Evolutionary conservation across 1,284 basidiomycete genomes (phyloP).

Genomic region (Boletellus deceptivus): DNA sequence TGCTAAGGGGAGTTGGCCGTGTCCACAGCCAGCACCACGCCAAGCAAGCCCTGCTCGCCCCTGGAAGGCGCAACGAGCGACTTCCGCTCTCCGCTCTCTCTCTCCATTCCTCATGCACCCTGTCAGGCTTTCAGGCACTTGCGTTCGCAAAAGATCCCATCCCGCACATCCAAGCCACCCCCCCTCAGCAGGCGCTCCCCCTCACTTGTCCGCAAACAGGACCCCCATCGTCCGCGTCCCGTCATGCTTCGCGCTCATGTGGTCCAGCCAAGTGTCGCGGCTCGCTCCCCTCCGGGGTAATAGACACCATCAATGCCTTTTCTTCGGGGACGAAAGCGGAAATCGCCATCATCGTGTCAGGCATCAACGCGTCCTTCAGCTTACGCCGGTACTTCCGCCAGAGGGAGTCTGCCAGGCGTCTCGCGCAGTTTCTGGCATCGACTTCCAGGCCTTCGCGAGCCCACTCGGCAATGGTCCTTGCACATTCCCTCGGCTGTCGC

Average conservation of each 20-base stretch:
- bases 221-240: not conserved
- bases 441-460: slow-evolving; percentile 41
- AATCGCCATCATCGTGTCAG: slow-evolving; percentile 25
- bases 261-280: slow-evolving; percentile 4
- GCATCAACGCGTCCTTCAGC: slow-evolving; percentile 23
- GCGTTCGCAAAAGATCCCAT: slow-evolving; percentile 10
- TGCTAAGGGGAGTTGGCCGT: slow-evolving; percentile 62
- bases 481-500: slow-evolving; percentile 46
- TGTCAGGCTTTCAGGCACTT: slow-evolving; percentile 18
- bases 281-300: slow-evolving; percentile 25
- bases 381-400: slow-evolving; percentile 37
- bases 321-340: slow-evolving; percentile 18
- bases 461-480: slow-evolving; percentile 45
- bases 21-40: slow-evolving; percentile 52
- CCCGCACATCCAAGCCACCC: slow-evolving; percentile 9
- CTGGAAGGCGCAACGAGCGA: slow-evolving; percentile 13
- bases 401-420: slow-evolving; percentile 38
- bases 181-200: not conserved
- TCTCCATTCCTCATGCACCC: slow-evolving; percentile 27
- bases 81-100: slow-evolving; percentile 7
- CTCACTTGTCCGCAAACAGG: not conserved
- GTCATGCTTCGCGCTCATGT: not conserved
- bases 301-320: slow-evolving; percentile 27
- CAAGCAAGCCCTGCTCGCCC: slow-evolving; percentile 34
- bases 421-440: slow-evolving; percentile 46